Percentiles rank a stretch among this genome's conserved stretches.
Evolutionary conservation across 306 rosid species (phyloP).

Genomic region (Cucumis melo): DNA sequence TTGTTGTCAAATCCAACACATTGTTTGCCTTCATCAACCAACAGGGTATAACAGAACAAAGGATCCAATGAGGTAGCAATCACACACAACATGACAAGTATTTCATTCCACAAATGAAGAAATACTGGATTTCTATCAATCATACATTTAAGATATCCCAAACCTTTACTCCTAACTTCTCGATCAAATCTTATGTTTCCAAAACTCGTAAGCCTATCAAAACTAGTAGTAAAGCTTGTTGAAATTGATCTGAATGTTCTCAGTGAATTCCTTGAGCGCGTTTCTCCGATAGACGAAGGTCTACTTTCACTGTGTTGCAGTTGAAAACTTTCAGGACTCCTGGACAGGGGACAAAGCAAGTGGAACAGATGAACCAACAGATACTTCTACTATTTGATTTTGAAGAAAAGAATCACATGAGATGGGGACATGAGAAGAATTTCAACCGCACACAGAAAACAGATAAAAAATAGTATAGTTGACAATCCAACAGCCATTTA

Average conservation of each 20-base stretch:
- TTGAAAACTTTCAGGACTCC: background rate
- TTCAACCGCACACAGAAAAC: background rate
- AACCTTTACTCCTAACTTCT: background rate
- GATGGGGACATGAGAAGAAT: background rate
- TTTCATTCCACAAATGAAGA: constrained; percentile 4
- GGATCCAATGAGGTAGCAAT: constrained; percentile 7
- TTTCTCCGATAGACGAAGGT: background rate
- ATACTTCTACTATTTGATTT: no score
- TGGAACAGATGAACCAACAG: no score
- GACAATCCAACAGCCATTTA: background rate
- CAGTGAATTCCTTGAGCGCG: background rate
- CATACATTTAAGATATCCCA: background rate
- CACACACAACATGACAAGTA: background rate
- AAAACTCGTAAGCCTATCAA: background rate
- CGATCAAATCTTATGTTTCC: background rate
- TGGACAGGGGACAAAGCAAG: background rate
- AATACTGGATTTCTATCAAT: background rate
- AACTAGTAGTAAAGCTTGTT: background rate
- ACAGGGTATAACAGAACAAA: background rate
- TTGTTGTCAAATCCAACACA: constrained; percentile 5
- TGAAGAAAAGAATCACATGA: background rate
- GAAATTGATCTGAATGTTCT: background rate
- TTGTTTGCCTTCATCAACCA: background rate
- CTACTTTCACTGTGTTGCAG: no score
- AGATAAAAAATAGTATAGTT: background rate